Evolutionary conservation across 345 rosid genomes (phyloP).

Genomic region (Erucastrum elatum): DNA sequence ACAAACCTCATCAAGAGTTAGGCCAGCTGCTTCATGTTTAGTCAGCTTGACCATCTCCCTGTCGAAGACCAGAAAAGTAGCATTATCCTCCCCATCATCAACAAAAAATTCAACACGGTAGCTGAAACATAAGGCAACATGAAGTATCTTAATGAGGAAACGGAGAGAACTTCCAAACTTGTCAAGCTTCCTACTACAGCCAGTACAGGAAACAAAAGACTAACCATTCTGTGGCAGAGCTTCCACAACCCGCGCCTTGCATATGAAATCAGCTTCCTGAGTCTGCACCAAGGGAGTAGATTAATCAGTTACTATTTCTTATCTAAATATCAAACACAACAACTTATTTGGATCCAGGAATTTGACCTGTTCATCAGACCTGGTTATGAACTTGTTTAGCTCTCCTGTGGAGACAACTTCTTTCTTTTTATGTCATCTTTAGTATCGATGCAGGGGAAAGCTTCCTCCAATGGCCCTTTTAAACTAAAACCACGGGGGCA

Average conservation of each 20-base stretch:
- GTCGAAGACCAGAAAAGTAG: neutral
- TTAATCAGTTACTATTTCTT: no score
- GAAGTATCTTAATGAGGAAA: no score
- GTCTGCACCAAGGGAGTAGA: neutral
- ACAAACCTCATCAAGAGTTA: neutral
- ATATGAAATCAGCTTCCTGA: neutral
- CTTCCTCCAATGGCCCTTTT: neutral
- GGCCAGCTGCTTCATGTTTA: neutral
- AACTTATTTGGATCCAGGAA: neutral
- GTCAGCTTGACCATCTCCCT: neutral
- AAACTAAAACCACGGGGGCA: neutral
- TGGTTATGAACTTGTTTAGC: neutral
- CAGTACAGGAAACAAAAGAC: no score
- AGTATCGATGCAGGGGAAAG: neutral
- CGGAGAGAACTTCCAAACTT: no score
- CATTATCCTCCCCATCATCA: neutral
- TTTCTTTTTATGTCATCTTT: neutral
- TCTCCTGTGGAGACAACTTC: neutral
- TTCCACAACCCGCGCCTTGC: neutral
- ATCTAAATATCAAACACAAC: no score
- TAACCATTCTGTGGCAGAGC: no score
- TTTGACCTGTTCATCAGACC: neutral
- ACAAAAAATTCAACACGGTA: neutral
- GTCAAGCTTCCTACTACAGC: no score
- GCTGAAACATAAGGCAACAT: neutral